Evolutionary conservation across 352 stramenopile species (phyloP), one percentile per base, ranked within the genome.

Genomic region (Thalassiosira oceanica): DNA sequence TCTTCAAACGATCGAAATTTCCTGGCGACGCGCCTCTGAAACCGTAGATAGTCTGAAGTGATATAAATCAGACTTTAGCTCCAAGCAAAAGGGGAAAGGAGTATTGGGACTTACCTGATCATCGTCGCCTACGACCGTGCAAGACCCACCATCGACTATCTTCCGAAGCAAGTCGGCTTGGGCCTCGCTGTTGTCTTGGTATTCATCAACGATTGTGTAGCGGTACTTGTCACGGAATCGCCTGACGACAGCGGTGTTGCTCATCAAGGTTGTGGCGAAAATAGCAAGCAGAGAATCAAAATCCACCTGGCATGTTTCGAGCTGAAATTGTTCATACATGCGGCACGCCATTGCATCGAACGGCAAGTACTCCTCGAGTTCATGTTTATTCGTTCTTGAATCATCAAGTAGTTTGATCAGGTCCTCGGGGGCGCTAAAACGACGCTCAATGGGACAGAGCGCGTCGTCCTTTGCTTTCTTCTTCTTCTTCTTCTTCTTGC

Each of bases 71-170:
- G n/a, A n/a, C n/a, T n/a, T n/a, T n/a, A n/a, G n/a, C n/a, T n/a
- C n/a, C n/a, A n/a, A n/a, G n/a, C n/a, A n/a, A n/a, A n/a, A n/a
- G n/a, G n/a, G n/a, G n/a, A n/a, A n/a, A n/a, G n/a, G n/a, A n/a
- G n/a, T n/a, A n/a, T n/a, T n/a, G n/a, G n/a, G n/a, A n/a, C n/a
- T n/a, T n/a, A n/a, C n/a, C n/a, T 78, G 68, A 36, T 78, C 68
- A 43, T 74, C 62, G 54, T 78, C 68, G 13, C 68, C 68, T 5
- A 74, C 61, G 24, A 78, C 68, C 18, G 68, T 75, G 2, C 74
- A 36, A 13, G 16, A 52, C 1, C 52, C 45, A 23, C 31, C 21
- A 16, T 45, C 21, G 20, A 72, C 50, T 29, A 77, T 66, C 50
- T 52, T 55, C 23, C 53, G 29, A 1, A 64, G 45, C 61, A 74